Conservation (phyloP, 768 basidiomycete genomes). For the Rhodotorula paludigena region DNA sequence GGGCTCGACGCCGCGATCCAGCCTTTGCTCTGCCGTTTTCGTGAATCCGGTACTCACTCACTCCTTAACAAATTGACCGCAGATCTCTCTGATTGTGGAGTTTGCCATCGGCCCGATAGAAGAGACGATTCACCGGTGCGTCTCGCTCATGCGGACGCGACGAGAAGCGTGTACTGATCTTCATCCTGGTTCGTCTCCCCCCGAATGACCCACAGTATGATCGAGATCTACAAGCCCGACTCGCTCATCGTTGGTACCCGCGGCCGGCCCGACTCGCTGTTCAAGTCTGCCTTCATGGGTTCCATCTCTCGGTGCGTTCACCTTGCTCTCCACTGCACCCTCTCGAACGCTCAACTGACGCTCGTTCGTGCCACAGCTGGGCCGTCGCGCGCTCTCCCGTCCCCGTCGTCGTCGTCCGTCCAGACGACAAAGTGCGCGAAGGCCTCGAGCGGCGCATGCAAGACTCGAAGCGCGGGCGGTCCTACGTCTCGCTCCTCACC, state of each 20-base stretch:
- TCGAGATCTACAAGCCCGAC: constrained; percentile 67
- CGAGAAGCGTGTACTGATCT: constrained; percentile 44
- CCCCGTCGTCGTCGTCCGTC: constrained; percentile 87
- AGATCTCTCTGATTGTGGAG: constrained; percentile 88
- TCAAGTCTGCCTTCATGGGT: constrained; percentile 59
- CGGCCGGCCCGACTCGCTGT: constrained; percentile 57
- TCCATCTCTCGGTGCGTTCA: constrained; percentile 55
- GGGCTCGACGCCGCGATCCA: neutral
- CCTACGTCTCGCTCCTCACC: constrained; percentile 35
- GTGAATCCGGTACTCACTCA: no score
- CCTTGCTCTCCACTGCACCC: neutral
- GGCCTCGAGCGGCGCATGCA: constrained; percentile 27
- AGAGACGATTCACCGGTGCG: constrained; percentile 82
- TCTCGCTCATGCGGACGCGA: constrained; percentile 57
- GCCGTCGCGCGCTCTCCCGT: constrained; percentile 89
- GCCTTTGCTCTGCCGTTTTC: neutral
- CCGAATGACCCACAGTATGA: constrained; percentile 26
- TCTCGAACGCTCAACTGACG: neutral
- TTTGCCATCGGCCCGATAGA: constrained; percentile 88
- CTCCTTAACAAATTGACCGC: no score
- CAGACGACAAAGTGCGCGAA: constrained; percentile 42
- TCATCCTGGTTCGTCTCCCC: neutral
- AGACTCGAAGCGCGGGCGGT: constrained; percentile 31
- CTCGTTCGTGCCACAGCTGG: constrained; percentile 53
- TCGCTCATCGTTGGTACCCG: constrained; percentile 88